These are phyloP conservation scores for Ophiostoma sp. DNA, from an alignment of 2,329 filamentous ascomycete species.

Conservation along the genomic window DNA sequence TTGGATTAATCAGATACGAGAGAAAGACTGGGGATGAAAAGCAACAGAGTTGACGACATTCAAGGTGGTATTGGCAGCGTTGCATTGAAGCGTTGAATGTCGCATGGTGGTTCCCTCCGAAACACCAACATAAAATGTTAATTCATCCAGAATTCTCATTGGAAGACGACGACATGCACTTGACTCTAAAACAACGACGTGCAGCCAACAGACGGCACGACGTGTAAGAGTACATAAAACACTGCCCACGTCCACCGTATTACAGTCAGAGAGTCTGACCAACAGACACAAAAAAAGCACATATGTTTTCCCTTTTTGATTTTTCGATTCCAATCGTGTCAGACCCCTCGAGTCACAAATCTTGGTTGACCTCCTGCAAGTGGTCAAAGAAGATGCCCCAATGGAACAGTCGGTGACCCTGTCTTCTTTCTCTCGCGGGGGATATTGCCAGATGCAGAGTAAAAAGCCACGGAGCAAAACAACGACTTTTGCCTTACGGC, in stretches of 20 bases:
- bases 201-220: slow-evolving; percentile 10
- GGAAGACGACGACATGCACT: not conserved
- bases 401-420: not conserved
- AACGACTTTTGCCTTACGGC: not conserved
- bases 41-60: not conserved
- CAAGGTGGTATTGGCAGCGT: not conserved
- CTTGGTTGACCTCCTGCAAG: not conserved
- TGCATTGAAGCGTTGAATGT: not conserved
- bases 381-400: not conserved
- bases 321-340: not conserved
- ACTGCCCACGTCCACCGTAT: not conserved
- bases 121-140: not conserved
- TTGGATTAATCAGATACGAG: not conserved
- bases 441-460: not conserved
- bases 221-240: not conserved
- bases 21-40: not conserved
- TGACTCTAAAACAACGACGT: not conserved
- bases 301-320: not conserved
- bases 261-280: not conserved
- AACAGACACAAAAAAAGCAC: not conserved
- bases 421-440: not conserved
- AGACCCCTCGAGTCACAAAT: not conserved
- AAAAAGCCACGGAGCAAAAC: not conserved
- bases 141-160: not conserved
- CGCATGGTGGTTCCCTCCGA: not conserved